Evolutionary conservation across 2,329 filamentous ascomycete genomes (phyloP).

Genomic region (Teratosphaeria pseudoeucalypti): DNA sequence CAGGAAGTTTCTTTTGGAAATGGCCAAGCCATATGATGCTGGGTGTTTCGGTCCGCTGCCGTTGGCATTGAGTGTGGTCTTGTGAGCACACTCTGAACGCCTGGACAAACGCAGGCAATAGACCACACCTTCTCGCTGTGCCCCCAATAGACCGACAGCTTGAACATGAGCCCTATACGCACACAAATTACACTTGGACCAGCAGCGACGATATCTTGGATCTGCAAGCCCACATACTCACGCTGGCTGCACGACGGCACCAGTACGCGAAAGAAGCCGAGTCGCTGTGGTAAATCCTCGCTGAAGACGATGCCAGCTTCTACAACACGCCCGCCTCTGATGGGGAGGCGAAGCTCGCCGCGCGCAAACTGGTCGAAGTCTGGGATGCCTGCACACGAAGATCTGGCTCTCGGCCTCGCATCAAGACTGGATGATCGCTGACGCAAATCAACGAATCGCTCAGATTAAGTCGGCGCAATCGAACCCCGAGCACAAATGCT

Average conservation of each 20-base stretch:
- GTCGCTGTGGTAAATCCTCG: constrained; percentile 9
- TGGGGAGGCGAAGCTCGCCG: background rate
- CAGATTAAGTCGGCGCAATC: constrained; percentile 3
- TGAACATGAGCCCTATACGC: background rate
- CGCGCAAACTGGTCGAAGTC: constrained; percentile 2
- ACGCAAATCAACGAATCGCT: constrained; percentile 12
- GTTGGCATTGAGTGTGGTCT: background rate
- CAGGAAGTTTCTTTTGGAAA: background rate
- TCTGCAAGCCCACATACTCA: constrained; percentile 1
- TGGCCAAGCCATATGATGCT: background rate
- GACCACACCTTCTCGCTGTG: background rate
- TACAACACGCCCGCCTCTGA: constrained; percentile 1
- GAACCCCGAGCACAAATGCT: background rate
- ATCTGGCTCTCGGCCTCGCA: constrained; percentile 8
- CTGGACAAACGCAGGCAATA: background rate
- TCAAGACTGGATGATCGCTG: constrained; percentile 15
- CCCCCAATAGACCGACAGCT: background rate
- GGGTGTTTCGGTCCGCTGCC: background rate
- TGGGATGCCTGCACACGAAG: constrained; percentile 9
- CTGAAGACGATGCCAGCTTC: constrained; percentile 8
- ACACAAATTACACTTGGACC: background rate
- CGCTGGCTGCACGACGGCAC: constrained; percentile 3
- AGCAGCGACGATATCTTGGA: background rate
- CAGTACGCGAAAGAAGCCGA: constrained; percentile 8
- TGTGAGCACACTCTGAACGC: background rate